Evolutionary conservation across 2,329 filamentous ascomycete species (phyloP).

Genomic region (Alternaria solani): DNA sequence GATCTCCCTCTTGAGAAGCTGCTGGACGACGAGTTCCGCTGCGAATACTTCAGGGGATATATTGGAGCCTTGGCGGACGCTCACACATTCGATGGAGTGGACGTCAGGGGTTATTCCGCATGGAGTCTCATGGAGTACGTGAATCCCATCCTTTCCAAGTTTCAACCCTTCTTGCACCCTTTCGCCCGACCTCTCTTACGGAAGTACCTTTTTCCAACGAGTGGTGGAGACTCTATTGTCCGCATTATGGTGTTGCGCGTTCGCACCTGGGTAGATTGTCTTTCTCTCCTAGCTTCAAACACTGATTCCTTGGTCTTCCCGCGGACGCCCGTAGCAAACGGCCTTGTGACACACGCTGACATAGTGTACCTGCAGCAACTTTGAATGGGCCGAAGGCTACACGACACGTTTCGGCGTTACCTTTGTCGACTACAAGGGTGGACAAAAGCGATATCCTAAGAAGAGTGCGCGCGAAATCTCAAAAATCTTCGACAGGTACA

Average conservation of each 20-base stretch:
- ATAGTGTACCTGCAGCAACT: slow-evolving; percentile 65
- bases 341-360: slow-evolving; percentile 6
- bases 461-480: slow-evolving; percentile 79
- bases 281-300: slow-evolving; percentile 23
- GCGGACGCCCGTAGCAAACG: neutral
- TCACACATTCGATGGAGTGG: slow-evolving; percentile 73
- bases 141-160: slow-evolving; percentile 20
- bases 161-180: slow-evolving; percentile 3
- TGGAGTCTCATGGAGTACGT: slow-evolving; percentile 85
- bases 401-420: slow-evolving; percentile 86
- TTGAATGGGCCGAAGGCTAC: slow-evolving; percentile 92
- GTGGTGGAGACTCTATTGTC: slow-evolving; percentile 1
- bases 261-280: slow-evolving; percentile 3
- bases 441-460: slow-evolving; percentile 82
- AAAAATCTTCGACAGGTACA: slow-evolving; percentile 73
- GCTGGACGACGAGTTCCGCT: slow-evolving; percentile 82
- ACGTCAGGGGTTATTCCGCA: slow-evolving; percentile 81
- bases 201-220: neutral
- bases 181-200: neutral
- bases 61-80: slow-evolving; percentile 79
- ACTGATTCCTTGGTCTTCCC: slow-evolving; percentile 3
- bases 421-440: slow-evolving; percentile 81
- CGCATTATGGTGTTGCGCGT: slow-evolving; percentile 4
- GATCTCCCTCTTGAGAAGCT: slow-evolving; percentile 74
- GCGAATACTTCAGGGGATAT: slow-evolving; percentile 80